phyloP scores from a whole-genome alignment of 2,329 filamentous ascomycete genomes.

The Knoxdaviesia proteae region DNA sequence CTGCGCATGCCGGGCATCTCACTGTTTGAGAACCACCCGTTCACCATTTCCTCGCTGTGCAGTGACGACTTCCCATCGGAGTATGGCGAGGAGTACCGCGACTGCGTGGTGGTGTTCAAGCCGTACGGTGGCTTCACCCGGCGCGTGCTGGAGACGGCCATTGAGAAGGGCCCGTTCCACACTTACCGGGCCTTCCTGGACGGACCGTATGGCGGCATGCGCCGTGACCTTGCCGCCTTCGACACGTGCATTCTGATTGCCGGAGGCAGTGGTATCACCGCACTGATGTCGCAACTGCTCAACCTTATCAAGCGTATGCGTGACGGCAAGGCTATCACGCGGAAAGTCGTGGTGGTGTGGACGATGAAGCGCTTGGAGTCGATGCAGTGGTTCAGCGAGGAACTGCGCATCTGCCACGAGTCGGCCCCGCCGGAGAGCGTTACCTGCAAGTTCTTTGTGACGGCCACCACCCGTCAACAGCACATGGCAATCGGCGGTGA shows the following conservation, averaged over 20 bases:
- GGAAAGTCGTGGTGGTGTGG: slow-evolving; percentile 85
- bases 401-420: slow-evolving; percentile 78
- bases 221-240: slow-evolving; percentile 71
- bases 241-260: slow-evolving; percentile 87
- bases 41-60: slow-evolving; percentile 82
- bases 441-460: slow-evolving; percentile 89
- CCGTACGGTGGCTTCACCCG: slow-evolving; percentile 82
- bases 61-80: slow-evolving; percentile 84
- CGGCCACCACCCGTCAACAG: slow-evolving; percentile 40
- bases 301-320: slow-evolving; percentile 94
- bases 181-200: slow-evolving; percentile 86
- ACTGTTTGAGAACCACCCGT: slow-evolving; percentile 80
- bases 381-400: slow-evolving; percentile 96
- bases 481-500: slow-evolving; percentile 5
- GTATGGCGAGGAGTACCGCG: slow-evolving; percentile 71
- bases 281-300: slow-evolving; percentile 74
- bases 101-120: slow-evolving; percentile 79
- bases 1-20: slow-evolving; percentile 86
- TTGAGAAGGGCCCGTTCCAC: slow-evolving; percentile 73
- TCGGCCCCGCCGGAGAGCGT: slow-evolving; percentile 73
- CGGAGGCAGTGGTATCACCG: slow-evolving; percentile 85
- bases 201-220: slow-evolving; percentile 89
- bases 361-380: slow-evolving; percentile 75
- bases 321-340: slow-evolving; percentile 82
- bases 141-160: slow-evolving; percentile 60